These are phyloP conservation scores for Botryotinia globosa DNA, from an alignment of 2,329 filamentous ascomycete species.

Conservation along the genomic window DNA sequence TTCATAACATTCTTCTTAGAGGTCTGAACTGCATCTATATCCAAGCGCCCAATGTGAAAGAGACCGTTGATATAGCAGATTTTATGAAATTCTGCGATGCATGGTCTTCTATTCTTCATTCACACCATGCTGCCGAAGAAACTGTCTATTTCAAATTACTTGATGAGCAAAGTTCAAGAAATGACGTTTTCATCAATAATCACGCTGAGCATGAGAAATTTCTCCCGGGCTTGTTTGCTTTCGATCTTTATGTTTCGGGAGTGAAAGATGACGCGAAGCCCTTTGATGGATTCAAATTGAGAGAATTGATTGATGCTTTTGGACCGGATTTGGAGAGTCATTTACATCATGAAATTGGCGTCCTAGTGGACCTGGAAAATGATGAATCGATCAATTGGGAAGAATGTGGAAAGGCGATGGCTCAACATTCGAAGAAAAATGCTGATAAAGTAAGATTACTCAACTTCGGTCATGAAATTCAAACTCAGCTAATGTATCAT, in stretches of 20 bases:
- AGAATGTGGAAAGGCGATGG: slow-evolving; percentile 28
- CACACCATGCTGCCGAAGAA: slow-evolving; percentile 45
- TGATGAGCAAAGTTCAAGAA: slow-evolving; percentile 36
- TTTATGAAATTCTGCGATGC: slow-evolving; percentile 34
- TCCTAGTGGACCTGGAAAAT: slow-evolving; percentile 39
- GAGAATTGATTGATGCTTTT: slow-evolving; percentile 40
- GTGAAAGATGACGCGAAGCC: slow-evolving; percentile 35
- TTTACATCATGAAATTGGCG: slow-evolving; percentile 42
- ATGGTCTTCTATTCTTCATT: slow-evolving; percentile 35
- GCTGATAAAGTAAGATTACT: slow-evolving; percentile 22
- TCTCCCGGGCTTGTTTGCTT: slow-evolving; percentile 39
- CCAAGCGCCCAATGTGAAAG: slow-evolving; percentile 41
- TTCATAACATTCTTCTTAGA: slow-evolving; percentile 42
- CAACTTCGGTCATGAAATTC: not conserved
- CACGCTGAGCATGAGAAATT: slow-evolving; percentile 45
- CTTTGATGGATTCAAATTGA: slow-evolving; percentile 39
- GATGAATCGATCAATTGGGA: slow-evolving; percentile 40
- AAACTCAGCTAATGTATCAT: not conserved
- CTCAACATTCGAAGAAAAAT: slow-evolving; percentile 24
- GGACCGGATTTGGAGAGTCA: slow-evolving; percentile 40
- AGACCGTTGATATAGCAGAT: slow-evolving; percentile 38
- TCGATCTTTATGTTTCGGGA: slow-evolving; percentile 38
- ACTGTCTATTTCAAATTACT: slow-evolving; percentile 42
- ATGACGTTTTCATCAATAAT: slow-evolving; percentile 39
- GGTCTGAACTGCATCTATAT: slow-evolving; percentile 42